These are phyloP conservation scores for bread wheat (Triticum aestivum) DNA, from an alignment of 176 grass and related monocot species.

Conservation along the genomic window DNA sequence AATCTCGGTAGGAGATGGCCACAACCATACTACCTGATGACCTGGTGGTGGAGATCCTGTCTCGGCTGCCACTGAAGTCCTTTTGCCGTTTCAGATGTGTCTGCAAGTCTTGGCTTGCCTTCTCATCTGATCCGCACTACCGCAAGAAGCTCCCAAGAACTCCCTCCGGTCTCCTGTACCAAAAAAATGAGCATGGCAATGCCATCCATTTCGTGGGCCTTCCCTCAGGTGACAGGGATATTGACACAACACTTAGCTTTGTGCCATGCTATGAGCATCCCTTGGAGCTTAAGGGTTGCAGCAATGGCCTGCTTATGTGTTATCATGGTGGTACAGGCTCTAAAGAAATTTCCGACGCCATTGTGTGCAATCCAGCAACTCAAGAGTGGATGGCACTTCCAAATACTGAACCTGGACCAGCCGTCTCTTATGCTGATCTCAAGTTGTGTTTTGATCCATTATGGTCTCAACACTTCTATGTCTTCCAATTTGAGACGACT, in stretches of 20 bases:
- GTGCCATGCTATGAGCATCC: conserved; percentile 3
- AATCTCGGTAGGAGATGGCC: background rate
- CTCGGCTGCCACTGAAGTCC: conserved; percentile 25
- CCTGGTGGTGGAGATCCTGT: conserved; percentile 32
- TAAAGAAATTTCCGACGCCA: background rate
- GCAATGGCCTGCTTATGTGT: conserved; percentile 43
- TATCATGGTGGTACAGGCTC: background rate
- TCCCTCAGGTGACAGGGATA: background rate
- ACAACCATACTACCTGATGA: background rate
- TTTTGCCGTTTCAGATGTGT: conserved; percentile 31
- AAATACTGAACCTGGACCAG: background rate
- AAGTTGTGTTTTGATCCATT: conserved; percentile 24
- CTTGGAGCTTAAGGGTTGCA: conserved; percentile 13
- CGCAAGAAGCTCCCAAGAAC: conserved; percentile 6
- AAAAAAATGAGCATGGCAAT: background rate
- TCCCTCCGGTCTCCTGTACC: conserved; percentile 23
- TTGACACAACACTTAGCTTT: conserved; percentile 13
- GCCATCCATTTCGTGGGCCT: background rate
- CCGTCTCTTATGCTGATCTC: background rate
- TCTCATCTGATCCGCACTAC: conserved; percentile 37
- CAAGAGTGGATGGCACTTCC: conserved; percentile 8
- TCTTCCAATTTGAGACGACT: conserved; percentile 8
- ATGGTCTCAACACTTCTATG: conserved; percentile 22
- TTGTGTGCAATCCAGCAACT: conserved; percentile 35
- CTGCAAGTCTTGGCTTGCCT: conserved; percentile 35